Evolutionary conservation across 2,329 filamentous ascomycete genomes (phyloP).

Genomic region (Cladosporium sphaerospermum): DNA sequence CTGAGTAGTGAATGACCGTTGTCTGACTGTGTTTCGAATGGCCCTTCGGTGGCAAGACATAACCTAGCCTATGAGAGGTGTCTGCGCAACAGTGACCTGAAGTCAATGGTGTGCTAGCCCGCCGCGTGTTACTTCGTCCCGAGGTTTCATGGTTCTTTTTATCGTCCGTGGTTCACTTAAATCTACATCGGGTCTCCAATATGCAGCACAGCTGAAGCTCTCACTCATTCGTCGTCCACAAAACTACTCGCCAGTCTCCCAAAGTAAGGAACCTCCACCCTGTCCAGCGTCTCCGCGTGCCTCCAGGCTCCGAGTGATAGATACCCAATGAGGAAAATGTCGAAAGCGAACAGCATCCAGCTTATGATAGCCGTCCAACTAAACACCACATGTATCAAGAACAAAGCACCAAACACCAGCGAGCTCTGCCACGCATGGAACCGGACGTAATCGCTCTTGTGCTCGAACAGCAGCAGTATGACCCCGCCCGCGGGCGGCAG

Average conservation of each 20-base stretch:
- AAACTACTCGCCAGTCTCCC: conserved; percentile 81
- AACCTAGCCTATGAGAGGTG: too few relatives aligned
- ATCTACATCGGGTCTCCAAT: not conserved
- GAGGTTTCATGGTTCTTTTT: too few relatives aligned
- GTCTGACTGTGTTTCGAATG: too few relatives aligned
- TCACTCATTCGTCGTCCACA: conserved; percentile 74
- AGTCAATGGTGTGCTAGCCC: too few relatives aligned
- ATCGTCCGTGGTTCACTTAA: not conserved
- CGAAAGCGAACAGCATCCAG: conserved; percentile 72
- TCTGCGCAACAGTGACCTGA: too few relatives aligned
- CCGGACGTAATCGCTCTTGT: conserved; percentile 94
- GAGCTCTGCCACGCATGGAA: conserved; percentile 88
- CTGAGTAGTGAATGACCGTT: too few relatives aligned
- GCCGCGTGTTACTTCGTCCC: too few relatives aligned
- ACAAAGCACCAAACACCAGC: conserved; percentile 34
- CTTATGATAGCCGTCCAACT: conserved; percentile 78
- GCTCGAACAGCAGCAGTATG: conserved; percentile 75
- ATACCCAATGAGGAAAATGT: conserved; percentile 69
- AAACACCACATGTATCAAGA: conserved; percentile 78
- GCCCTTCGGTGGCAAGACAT: too few relatives aligned
- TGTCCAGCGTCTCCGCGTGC: conserved; percentile 62
- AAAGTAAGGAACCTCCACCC: conserved; percentile 83
- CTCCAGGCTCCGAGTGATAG: conserved; percentile 73
- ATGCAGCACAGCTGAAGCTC: not conserved
- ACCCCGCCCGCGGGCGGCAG: conserved; percentile 83